Percentiles rank a stretch among this genome's conserved stretches.
These are phyloP conservation scores for Kodamaea derodonti DNA, from an alignment of 1,139 yeast species.

Conservation along the genomic window DNA sequence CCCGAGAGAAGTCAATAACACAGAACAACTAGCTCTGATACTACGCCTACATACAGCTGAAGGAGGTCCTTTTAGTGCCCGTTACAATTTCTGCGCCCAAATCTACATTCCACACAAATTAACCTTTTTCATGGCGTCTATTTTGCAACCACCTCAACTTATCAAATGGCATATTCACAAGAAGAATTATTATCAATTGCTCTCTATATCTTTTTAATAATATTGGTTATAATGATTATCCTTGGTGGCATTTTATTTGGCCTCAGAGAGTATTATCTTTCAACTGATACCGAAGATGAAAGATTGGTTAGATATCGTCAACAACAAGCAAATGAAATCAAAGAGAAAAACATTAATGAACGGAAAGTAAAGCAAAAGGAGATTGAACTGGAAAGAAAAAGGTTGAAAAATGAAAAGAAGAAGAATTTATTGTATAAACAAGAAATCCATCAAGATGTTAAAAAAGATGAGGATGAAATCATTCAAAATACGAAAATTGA, in stretches of 20 bases:
- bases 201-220: slow-evolving; percentile 25
- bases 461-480: too few species aligned
- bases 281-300: not conserved
- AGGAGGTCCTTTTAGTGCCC: too few species aligned
- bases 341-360: not conserved
- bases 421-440: not conserved
- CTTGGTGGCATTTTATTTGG: slow-evolving; percentile 23
- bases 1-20: too few species aligned
- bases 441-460: not conserved
- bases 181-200: slow-evolving; percentile 25
- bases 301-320: not conserved
- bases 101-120: too few species aligned
- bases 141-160: slow-evolving; percentile 19
- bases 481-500: too few species aligned
- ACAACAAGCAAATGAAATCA: not conserved
- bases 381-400: not conserved
- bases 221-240: slow-evolving; percentile 21
- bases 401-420: not conserved
- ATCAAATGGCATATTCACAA: slow-evolving; percentile 19
- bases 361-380: not conserved
- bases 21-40: too few species aligned
- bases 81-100: too few species aligned
- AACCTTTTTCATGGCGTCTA: not conserved
- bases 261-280: slow-evolving; percentile 19
- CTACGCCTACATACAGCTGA: too few species aligned